Conservation (phyloP, 345 rosid genomes). For the Gossypium longicalyx region DNA sequence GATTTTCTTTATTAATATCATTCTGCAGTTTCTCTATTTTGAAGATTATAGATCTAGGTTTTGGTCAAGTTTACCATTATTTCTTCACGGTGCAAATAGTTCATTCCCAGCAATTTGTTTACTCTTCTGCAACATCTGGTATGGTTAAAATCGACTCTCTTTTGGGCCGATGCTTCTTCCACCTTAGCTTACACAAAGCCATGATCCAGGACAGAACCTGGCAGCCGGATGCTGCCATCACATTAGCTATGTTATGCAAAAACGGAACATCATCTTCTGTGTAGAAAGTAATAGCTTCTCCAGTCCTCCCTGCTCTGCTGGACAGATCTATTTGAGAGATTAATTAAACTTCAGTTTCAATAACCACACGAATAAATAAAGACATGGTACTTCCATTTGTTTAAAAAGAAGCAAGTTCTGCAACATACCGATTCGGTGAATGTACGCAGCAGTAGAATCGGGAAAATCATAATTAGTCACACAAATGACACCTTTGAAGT, state of each 20-base stretch:
- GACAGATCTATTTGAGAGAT: conserved; percentile 53
- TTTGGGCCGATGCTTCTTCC: conserved; percentile 76
- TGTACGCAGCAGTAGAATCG: conserved; percentile 81
- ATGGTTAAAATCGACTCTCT: conserved; percentile 58
- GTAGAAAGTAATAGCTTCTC: conserved; percentile 83
- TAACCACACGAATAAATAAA: background rate
- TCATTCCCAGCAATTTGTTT: background rate
- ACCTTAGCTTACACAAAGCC: conserved; percentile 58
- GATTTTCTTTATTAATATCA: no score
- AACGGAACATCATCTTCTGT: conserved; percentile 73
- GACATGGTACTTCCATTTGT: background rate
- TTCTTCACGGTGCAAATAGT: background rate
- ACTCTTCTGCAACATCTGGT: conserved; percentile 29
- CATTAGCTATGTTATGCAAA: conserved; percentile 79
- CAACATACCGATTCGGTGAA: conserved; percentile 81
- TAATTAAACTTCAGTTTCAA: conserved; percentile 9
- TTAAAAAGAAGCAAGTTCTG: background rate
- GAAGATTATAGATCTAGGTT: no score
- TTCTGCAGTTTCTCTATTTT: no score
- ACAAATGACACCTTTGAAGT: conserved; percentile 88
- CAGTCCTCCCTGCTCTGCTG: conserved; percentile 83
- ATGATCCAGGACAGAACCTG: conserved; percentile 85
- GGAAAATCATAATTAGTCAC: conserved; percentile 95
- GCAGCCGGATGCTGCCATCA: conserved; percentile 75
- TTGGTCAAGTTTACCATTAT: no score